Percentiles rank a stretch among this genome's conserved stretches.
Conservation (phyloP, 1,139 yeast genomes). For the Hyphopichia buzzinii region DNA sequence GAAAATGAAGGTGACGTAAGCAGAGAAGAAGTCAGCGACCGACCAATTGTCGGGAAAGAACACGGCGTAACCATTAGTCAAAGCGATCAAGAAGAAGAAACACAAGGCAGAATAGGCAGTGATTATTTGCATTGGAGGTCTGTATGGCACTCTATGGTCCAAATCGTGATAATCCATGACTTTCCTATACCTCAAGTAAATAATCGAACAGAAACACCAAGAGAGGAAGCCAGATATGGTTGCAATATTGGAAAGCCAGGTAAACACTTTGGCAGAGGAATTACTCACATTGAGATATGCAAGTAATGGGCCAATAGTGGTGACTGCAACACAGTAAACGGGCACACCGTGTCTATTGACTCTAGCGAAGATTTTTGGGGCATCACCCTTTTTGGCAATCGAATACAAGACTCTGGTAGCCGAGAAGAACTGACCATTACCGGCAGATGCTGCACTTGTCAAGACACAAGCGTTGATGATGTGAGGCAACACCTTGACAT, state of each 20-base stretch:
- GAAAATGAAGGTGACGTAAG: conserved; percentile 44
- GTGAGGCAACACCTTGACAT: conserved; percentile 36
- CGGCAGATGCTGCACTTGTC: conserved; percentile 39
- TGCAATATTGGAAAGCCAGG: conserved; percentile 40
- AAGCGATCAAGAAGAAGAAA: conserved; percentile 36
- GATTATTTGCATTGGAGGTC: conserved; percentile 43
- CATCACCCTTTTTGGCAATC: conserved; percentile 37
- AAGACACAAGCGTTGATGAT: conserved; percentile 35
- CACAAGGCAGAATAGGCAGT: conserved; percentile 42
- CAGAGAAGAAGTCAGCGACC: conserved; percentile 49
- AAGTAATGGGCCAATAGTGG: conserved; percentile 36
- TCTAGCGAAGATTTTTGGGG: conserved; percentile 33
- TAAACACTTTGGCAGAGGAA: conserved; percentile 32
- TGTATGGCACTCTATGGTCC: conserved; percentile 38
- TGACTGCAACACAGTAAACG: conserved; percentile 34
- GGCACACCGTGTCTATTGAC: conserved; percentile 50
- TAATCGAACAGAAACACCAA: conserved; percentile 25
- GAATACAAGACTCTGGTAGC: conserved; percentile 36
- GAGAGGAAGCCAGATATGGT: conserved; percentile 43
- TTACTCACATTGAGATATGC: conserved; percentile 39
- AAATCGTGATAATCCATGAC: conserved; percentile 36
- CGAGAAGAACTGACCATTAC: conserved; percentile 35
- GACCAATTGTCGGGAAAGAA: conserved; percentile 46
- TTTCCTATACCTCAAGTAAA: conserved; percentile 43
- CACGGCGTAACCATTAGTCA: conserved; percentile 54